Conservation (phyloP, 208 protist genomes). For the Trypanosomatidae sp. region DNA sequence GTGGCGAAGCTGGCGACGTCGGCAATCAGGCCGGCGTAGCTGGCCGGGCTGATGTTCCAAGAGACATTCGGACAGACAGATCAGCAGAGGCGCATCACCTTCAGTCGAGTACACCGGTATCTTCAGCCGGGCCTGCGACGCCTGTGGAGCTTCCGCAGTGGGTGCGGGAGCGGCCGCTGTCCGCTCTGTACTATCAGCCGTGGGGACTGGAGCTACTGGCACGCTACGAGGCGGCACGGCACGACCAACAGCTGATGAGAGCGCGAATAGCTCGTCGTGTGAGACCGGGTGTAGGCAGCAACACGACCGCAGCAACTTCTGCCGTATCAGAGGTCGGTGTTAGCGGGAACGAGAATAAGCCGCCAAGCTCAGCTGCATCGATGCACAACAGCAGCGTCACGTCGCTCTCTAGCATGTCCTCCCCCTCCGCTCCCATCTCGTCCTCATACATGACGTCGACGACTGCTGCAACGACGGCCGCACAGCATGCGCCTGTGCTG, state of each 20-base stretch:
- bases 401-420: not conserved
- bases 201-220: slow-evolving; percentile 29
- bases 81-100: not conserved
- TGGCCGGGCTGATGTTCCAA: not conserved
- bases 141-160: slow-evolving; percentile 26
- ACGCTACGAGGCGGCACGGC: slow-evolving; percentile 25
- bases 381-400: not conserved
- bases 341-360: not conserved
- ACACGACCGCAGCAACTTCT: too few relatives aligned
- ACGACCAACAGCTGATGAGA: slow-evolving; percentile 12
- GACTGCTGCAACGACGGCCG: not conserved
- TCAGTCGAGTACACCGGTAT: not conserved
- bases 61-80: not conserved
- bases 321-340: not conserved
- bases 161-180: slow-evolving; percentile 35
- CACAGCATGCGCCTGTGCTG: slow-evolving; percentile 6
- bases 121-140: not conserved
- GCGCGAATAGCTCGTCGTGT: not conserved
- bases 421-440: not conserved
- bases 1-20: not conserved
- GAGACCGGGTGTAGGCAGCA: not conserved
- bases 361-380: not conserved
- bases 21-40: not conserved
- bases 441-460: not conserved
- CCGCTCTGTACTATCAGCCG: slow-evolving; percentile 32